Percentiles rank a stretch among this genome's conserved stretches.
Conservation (phyloP, 345 rosid species). For the Syzygium aromaticum region DNA sequence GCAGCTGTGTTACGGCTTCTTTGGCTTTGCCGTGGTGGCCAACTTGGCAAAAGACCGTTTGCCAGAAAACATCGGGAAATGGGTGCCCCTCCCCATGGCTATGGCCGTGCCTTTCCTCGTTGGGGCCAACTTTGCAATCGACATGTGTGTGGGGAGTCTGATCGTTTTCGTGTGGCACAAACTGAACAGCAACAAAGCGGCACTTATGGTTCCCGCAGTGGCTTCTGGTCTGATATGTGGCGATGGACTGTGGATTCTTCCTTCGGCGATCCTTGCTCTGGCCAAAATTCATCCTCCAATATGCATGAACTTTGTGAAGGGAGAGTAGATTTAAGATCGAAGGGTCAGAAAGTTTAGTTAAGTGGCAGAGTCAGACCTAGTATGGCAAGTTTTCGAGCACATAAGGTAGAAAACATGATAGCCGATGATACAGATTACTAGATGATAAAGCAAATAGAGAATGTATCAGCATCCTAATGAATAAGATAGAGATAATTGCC, state of each 20-base stretch:
- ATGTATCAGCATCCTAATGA: not conserved
- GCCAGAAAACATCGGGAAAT: conserved; percentile 45
- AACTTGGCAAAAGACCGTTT: conserved; percentile 53
- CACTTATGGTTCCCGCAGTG: conserved; percentile 68
- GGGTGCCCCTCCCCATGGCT: conserved; percentile 91
- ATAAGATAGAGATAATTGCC: not conserved
- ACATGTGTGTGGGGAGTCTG: conserved; percentile 70
- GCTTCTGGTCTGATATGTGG: conserved; percentile 96
- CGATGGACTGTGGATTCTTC: conserved; percentile 91
- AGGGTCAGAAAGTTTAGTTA: not conserved
- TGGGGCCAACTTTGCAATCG: conserved; percentile 79
- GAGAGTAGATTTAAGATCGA: not conserved
- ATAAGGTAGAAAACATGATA: not conserved
- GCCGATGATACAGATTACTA: not conserved
- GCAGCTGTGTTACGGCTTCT: conserved; percentile 83
- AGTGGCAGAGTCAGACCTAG: not conserved
- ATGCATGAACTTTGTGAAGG: conserved; percentile 57
- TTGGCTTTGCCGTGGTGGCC: conserved; percentile 59
- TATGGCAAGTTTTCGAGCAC: not conserved
- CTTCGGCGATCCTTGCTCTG: conserved; percentile 68
- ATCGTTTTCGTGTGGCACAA: conserved; percentile 52
- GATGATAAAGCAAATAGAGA: not conserved
- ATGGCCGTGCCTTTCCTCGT: conserved; percentile 97
- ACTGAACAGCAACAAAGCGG: conserved; percentile 37
- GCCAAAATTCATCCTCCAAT: conserved; percentile 69